phyloP scores from a whole-genome alignment of 441 rosid genomes.

The Kokia cookei region DNA sequence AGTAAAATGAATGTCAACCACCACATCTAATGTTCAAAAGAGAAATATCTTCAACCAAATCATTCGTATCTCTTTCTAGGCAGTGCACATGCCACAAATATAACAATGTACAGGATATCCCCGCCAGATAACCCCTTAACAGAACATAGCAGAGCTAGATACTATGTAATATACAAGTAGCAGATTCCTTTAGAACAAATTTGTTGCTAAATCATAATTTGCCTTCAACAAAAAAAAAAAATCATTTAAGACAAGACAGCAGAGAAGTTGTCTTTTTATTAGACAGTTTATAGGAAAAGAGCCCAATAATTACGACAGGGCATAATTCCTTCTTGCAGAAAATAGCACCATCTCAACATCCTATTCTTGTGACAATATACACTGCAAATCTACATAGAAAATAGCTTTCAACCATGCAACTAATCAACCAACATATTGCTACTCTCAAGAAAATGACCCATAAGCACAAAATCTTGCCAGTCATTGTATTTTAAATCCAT shows the following conservation, averaged over 20 bases:
- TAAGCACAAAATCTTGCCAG: neutral
- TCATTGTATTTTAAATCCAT: neutral
- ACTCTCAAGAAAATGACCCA: neutral
- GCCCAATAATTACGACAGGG: neutral
- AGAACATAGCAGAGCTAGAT: neutral
- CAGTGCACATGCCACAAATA: conserved; percentile 12
- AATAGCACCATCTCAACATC: neutral
- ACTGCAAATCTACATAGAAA: neutral
- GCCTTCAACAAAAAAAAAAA: neutral
- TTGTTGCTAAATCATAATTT: neutral
- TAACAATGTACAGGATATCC: neutral
- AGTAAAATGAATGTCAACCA: neutral
- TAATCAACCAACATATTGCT: neutral
- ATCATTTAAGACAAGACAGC: neutral
- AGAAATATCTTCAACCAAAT: neutral
- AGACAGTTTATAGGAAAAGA: neutral
- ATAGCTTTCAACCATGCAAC: neutral
- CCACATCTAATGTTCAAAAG: neutral
- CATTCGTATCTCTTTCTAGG: neutral
- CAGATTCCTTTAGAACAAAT: conserved; percentile 1
- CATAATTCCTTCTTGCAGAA: neutral
- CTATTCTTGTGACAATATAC: neutral
- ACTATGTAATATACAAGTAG: neutral
- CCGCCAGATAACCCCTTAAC: neutral
- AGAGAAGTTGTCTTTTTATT: neutral